Percentiles rank a stretch among this genome's conserved stretches.
These are phyloP conservation scores for Thelephora ganbajun DNA, from an alignment of 768 basidiomycete genomes.

Conservation along the genomic window DNA sequence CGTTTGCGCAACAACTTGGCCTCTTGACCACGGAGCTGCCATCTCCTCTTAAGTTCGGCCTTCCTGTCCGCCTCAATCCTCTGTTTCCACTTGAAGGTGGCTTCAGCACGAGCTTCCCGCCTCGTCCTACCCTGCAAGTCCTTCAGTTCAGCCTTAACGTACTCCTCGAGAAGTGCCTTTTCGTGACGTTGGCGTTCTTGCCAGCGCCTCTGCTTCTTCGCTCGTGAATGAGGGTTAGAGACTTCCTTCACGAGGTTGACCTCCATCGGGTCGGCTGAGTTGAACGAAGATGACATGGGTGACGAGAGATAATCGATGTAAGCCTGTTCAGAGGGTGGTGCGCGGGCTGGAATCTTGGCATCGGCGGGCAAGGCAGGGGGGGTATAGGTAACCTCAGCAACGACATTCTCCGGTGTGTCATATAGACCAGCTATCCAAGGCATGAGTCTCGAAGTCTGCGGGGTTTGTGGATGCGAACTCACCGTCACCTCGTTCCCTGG, in stretches of 20 bases:
- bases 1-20: constrained; percentile 12
- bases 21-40: constrained; percentile 25
- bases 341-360: constrained; percentile 8
- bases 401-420: constrained; percentile 50
- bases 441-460: neutral
- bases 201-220: constrained; percentile 73
- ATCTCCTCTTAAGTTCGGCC: constrained; percentile 45
- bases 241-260: constrained; percentile 53
- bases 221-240: constrained; percentile 69
- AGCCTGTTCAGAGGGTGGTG: constrained; percentile 26
- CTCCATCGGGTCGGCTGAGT: constrained; percentile 49
- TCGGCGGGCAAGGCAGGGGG: constrained; percentile 34
- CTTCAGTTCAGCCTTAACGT: constrained; percentile 30
- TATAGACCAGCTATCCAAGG: constrained; percentile 29
- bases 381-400: constrained; percentile 57
- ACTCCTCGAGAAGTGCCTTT: constrained; percentile 35
- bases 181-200: constrained; percentile 36
- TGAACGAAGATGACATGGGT: constrained; percentile 26
- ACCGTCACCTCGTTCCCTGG: constrained; percentile 30
- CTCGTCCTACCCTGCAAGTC: constrained; percentile 45
- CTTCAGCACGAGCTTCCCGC: constrained; percentile 58
- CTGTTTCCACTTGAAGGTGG: constrained; percentile 59
- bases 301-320: constrained; percentile 41
- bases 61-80: constrained; percentile 42
- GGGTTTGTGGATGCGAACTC: constrained; percentile 7